Conservation (phyloP, 164 flowering plant genomes). For the Santalum album region DNA sequence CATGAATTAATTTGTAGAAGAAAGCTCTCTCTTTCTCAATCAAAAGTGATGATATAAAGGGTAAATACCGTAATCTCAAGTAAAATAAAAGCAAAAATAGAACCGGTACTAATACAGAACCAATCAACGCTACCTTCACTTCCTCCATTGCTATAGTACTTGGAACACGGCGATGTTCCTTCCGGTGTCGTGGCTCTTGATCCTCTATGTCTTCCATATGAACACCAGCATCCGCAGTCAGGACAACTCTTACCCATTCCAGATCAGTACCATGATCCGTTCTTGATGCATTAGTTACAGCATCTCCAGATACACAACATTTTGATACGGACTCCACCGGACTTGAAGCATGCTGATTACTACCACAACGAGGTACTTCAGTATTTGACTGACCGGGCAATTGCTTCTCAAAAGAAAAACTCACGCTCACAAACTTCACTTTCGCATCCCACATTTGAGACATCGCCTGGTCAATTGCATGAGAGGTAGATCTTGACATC, state of each 20-base stretch:
- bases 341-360: conserved; percentile 11
- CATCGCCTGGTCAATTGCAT: conserved; percentile 98
- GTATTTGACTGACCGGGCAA: conserved; percentile 10
- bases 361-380: conserved; percentile 10
- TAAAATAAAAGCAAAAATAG: not conserved
- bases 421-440: conserved; percentile 72
- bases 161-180: conserved; percentile 97
- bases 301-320: conserved; percentile 8
- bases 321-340: conserved; percentile 5
- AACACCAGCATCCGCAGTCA: conserved; percentile 86
- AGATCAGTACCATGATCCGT: conserved; percentile 28
- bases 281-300: conserved; percentile 3
- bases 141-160: conserved; percentile 97
- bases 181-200: conserved; percentile 69
- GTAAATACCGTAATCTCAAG: not conserved
- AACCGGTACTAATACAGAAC: not conserved
- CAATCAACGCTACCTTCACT: conserved; percentile 62
- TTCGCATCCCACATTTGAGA: conserved; percentile 77
- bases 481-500: conserved; percentile 83
- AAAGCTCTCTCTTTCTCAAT: too few species aligned
- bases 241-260: conserved; percentile 75
- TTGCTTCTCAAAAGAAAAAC: conserved; percentile 53
- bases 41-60: not conserved
- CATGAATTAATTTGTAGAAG: too few species aligned
- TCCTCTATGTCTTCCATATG: conserved; percentile 82